phyloP scores from a whole-genome alignment of 2,329 filamentous ascomycete genomes.

The Teratosphaeria pseudoeucalypti region DNA sequence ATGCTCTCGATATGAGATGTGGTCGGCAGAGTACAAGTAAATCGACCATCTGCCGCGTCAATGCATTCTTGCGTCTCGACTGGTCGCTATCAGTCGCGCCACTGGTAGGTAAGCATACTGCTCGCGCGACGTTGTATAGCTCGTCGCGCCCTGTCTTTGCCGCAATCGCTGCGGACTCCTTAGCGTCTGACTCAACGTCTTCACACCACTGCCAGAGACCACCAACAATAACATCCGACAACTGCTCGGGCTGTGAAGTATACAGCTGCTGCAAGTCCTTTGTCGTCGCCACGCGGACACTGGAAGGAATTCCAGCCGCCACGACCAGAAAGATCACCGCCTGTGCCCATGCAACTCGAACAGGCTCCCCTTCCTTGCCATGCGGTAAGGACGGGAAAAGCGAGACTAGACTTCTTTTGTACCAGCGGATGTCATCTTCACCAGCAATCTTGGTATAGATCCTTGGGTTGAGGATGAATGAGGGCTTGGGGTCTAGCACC shows the following conservation, averaged over 20 bases:
- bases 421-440: conserved; percentile 71
- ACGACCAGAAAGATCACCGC: conserved; percentile 71
- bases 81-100: not conserved
- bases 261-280: conserved; percentile 57
- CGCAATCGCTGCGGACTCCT: conserved; percentile 60
- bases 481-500: conserved; percentile 65
- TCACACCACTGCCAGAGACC: conserved; percentile 75
- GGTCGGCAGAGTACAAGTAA: conserved; percentile 69
- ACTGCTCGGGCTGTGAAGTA: conserved; percentile 43
- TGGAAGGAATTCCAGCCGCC: conserved; percentile 49
- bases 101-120: conserved; percentile 43
- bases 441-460: conserved; percentile 70
- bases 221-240: conserved; percentile 50
- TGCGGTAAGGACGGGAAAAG: conserved; percentile 47
- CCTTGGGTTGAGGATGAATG: conserved; percentile 73
- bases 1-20: conserved; percentile 64
- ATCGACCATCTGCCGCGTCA: conserved; percentile 55
- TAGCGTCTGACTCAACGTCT: conserved; percentile 58
- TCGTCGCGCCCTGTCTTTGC: conserved; percentile 55
- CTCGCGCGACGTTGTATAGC: conserved; percentile 50
- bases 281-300: conserved; percentile 53
- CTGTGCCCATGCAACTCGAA: conserved; percentile 56
- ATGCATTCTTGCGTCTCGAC: not conserved
- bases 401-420: conserved; percentile 57
- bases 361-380: conserved; percentile 25